Evolutionary conservation across 192 early-diverging fungal genomes (phyloP).

Genomic region (Coemansia sp.): DNA sequence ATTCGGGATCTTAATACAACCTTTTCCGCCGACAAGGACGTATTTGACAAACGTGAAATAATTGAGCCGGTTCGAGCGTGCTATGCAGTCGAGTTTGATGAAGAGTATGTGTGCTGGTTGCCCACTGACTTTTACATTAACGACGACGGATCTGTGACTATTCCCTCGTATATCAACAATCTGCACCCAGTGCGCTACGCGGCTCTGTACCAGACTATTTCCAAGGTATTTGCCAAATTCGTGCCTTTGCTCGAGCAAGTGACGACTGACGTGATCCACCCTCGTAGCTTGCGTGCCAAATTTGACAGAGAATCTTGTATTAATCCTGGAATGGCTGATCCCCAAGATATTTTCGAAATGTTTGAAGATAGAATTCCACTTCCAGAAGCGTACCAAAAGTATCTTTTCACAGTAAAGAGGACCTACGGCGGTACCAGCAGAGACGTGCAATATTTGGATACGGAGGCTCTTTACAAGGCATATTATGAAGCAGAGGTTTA

Average conservation of each 20-base stretch:
- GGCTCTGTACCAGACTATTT: conserved; percentile 54
- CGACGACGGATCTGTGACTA: conserved; percentile 36
- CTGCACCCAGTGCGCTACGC: conserved; percentile 51
- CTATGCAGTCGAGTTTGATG: background rate
- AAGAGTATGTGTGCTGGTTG: conserved; percentile 49
- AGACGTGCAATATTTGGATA: background rate
- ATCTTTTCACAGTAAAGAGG: background rate
- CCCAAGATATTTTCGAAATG: background rate
- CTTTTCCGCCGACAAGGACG: background rate
- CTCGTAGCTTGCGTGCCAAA: background rate
- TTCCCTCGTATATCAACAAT: conserved; percentile 71
- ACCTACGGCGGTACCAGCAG: too few species aligned
- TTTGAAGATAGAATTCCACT: background rate
- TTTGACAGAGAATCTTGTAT: background rate
- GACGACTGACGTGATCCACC: conserved; percentile 13
- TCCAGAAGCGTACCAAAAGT: conserved; percentile 7
- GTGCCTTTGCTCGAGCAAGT: conserved; percentile 64
- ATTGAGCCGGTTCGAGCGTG: conserved; percentile 2
- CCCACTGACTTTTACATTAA: conserved; percentile 60
- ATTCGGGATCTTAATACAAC: background rate
- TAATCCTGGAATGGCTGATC: background rate
- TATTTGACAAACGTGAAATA: conserved; percentile 4
- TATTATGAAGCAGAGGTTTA: background rate
- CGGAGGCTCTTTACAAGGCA: conserved; percentile 1
- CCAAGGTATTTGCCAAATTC: conserved; percentile 44